Evolutionary conservation across 75 land plant species (phyloP).

Genomic region (Adiantum capillusveneris): DNA sequence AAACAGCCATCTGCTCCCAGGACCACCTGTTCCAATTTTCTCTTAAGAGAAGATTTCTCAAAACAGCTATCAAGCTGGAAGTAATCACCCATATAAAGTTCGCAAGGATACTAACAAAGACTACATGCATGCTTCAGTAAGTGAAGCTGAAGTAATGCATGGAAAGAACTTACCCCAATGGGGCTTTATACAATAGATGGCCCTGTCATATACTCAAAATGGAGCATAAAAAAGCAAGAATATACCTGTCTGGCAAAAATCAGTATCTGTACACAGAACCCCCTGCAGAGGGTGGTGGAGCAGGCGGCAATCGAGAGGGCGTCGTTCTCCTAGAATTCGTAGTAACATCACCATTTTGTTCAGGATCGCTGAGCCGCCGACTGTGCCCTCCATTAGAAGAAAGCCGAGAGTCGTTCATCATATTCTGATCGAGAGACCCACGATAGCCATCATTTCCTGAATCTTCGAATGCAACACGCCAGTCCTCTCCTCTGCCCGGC

Average conservation of each 20-base stretch:
- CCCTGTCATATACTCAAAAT: too few species aligned
- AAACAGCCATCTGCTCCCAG: too few species aligned
- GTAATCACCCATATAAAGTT: too few species aligned
- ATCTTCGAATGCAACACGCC: constrained; percentile 85
- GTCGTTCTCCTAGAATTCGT: constrained; percentile 39
- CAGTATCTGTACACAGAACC: constrained; percentile 40
- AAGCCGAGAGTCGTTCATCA: constrained; percentile 11
- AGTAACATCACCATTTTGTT: constrained; percentile 67
- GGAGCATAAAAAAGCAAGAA: too few species aligned
- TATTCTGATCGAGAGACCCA: constrained; percentile 16
- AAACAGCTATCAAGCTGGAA: too few species aligned
- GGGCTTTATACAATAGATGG: too few species aligned
- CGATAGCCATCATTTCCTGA: constrained; percentile 43
- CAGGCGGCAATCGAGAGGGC: constrained; percentile 68
- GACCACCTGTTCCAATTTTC: too few species aligned
- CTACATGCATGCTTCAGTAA: too few species aligned
- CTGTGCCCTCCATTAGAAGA: constrained; percentile 42
- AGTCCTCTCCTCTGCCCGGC: constrained; percentile 34
- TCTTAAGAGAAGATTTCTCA: too few species aligned
- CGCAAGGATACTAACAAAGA: too few species aligned
- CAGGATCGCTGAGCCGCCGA: constrained; percentile 45
- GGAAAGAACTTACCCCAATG: too few species aligned
- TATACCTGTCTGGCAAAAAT: neutral
- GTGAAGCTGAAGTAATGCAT: too few species aligned
- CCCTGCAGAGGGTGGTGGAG: constrained; percentile 50